Percentiles rank a stretch among this genome's conserved stretches.
Evolutionary conservation across 805 yeast species (phyloP).

Genomic region (Monosporozyma servazzii): DNA sequence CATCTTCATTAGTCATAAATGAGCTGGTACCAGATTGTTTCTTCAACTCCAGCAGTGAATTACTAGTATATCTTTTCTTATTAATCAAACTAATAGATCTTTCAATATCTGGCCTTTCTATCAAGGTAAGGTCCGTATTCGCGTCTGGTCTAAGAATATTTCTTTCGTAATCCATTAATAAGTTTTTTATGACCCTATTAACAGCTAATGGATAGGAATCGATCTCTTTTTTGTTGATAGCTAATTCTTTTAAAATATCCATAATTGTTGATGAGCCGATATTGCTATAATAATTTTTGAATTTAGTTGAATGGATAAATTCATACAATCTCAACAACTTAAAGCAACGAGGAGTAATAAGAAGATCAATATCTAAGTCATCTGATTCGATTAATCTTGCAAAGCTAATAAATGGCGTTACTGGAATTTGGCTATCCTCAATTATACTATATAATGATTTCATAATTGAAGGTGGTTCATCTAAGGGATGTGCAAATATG

Average conservation of each 20-base stretch:
- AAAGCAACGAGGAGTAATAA: constrained; percentile 59
- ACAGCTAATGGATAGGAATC: constrained; percentile 72
- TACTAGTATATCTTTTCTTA: not conserved
- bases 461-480: constrained; percentile 31
- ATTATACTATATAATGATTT: constrained; percentile 35
- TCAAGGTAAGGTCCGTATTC: constrained; percentile 40
- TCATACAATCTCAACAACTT: constrained; percentile 54
- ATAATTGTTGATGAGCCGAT: constrained; percentile 31
- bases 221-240: constrained; percentile 41
- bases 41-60: not conserved
- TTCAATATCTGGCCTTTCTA: constrained; percentile 59
- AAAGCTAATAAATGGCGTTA: constrained; percentile 48
- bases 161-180: constrained; percentile 45
- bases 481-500: constrained; percentile 24
- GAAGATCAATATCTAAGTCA: constrained; percentile 39
- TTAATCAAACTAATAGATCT: constrained; percentile 7
- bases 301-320: constrained; percentile 45
- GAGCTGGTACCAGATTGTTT: not conserved
- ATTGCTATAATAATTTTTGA: constrained; percentile 34
- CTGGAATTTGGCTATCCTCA: constrained; percentile 20
- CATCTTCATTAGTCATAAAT: not conserved
- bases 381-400: constrained; percentile 59
- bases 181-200: constrained; percentile 54
- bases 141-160: constrained; percentile 42
- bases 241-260: constrained; percentile 50